Evolutionary conservation across 345 rosid genomes (phyloP).

Genomic region (Citrus reticulata): DNA sequence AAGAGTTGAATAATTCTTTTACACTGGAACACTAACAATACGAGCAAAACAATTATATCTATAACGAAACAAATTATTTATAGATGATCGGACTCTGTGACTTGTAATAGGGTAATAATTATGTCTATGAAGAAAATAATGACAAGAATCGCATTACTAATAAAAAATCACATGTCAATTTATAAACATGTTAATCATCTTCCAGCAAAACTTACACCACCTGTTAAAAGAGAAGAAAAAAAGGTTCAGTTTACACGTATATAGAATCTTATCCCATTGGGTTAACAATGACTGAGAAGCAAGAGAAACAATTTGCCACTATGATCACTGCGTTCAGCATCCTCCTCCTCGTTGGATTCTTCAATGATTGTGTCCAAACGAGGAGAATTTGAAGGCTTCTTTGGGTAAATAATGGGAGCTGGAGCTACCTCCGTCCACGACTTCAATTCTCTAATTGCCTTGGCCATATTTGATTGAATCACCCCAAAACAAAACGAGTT

Average conservation of each 20-base stretch:
- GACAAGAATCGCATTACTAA: too few relatives aligned
- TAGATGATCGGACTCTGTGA: too few relatives aligned
- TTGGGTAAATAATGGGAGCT: constrained; percentile 32
- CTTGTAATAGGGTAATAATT: too few relatives aligned
- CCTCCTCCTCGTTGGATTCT: constrained; percentile 22
- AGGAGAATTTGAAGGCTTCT: constrained; percentile 41
- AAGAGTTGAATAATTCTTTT: too few relatives aligned
- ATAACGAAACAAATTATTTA: too few relatives aligned
- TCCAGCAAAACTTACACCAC: background rate
- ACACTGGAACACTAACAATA: too few relatives aligned
- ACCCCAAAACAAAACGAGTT: too few relatives aligned
- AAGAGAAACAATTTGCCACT: background rate
- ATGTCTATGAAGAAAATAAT: too few relatives aligned
- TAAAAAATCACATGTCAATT: background rate
- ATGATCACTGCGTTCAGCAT: constrained; percentile 15
- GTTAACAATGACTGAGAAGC: background rate
- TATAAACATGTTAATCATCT: background rate
- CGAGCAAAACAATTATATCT: too few relatives aligned
- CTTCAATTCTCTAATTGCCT: constrained; percentile 1
- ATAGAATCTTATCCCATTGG: background rate
- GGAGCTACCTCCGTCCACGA: constrained; percentile 49
- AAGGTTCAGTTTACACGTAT: too few relatives aligned
- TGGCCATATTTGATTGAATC: constrained; percentile 16
- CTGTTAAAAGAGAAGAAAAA: too few relatives aligned
- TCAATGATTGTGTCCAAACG: constrained; percentile 36